phyloP scores from a whole-genome alignment of 2,329 filamentous ascomycete species.

The Alternaria atra region DNA sequence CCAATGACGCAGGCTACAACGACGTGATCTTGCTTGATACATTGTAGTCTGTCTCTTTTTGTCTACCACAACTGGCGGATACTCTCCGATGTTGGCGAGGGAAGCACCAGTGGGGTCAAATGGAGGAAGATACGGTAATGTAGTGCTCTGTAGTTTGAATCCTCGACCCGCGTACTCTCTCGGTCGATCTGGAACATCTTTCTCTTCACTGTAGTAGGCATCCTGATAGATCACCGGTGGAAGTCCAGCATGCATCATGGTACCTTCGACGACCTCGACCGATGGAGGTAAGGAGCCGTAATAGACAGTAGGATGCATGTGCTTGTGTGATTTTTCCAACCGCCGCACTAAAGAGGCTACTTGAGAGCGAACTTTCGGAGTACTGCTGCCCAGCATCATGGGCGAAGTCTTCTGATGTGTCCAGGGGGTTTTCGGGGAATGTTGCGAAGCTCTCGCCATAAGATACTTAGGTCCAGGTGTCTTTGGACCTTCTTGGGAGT shows the following conservation, averaged over 20 bases:
- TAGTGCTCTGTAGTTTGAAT: conserved; percentile 79
- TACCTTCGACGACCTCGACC: conserved; percentile 60
- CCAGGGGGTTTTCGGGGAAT: conserved; percentile 45
- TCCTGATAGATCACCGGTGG: conserved; percentile 82
- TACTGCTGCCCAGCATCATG: conserved; percentile 22
- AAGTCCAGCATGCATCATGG: conserved; percentile 65
- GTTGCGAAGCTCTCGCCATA: conserved; percentile 21
- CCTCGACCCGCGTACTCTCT: conserved; percentile 89
- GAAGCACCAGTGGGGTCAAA: conserved; percentile 74
- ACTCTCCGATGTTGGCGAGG: conserved; percentile 64
- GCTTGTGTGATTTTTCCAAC: conserved; percentile 29
- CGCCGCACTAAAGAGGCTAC: conserved; percentile 26
- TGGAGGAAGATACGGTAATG: conserved; percentile 78
- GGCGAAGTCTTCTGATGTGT: conserved; percentile 42
- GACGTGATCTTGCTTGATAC: conserved; percentile 62
- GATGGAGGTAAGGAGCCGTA: conserved; percentile 55
- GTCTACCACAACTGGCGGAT: conserved; percentile 59
- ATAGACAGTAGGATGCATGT: conserved; percentile 38
- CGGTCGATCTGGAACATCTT: conserved; percentile 78
- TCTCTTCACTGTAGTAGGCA: conserved; percentile 83
- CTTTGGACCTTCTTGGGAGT: conserved; percentile 47
- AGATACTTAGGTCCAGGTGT: conserved; percentile 38
- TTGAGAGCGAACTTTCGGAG: conserved; percentile 26
- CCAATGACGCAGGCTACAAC: conserved; percentile 76
- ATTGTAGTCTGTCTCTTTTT: conserved; percentile 60